phyloP scores from a whole-genome alignment of 164 flowering plant genomes.

The Piper longum region DNA sequence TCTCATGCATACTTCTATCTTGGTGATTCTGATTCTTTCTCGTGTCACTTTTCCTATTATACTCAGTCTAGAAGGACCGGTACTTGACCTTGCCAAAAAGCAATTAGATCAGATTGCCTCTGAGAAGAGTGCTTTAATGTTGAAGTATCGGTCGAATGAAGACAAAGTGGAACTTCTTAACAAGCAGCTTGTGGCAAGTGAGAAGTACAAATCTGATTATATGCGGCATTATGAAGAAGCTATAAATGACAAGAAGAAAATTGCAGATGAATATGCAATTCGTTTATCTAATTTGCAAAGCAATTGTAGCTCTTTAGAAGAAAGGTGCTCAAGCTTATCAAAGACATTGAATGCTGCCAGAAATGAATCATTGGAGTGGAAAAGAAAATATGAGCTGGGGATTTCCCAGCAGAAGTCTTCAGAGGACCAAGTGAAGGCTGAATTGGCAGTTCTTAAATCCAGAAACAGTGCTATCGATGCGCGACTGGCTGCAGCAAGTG shows the following conservation, averaged over 20 bases:
- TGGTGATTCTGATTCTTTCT: neutral
- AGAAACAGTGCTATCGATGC: conserved; percentile 80
- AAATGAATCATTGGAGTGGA: conserved; percentile 75
- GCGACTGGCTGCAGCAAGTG: conserved; percentile 81
- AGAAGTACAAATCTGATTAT: conserved; percentile 68
- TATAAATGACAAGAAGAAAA: conserved; percentile 66
- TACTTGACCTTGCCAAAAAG: conserved; percentile 62
- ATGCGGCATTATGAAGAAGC: conserved; percentile 86
- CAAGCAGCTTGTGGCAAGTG: conserved; percentile 84
- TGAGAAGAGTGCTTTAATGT: conserved; percentile 61
- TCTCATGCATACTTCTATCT: neutral
- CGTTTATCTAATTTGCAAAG: conserved; percentile 65
- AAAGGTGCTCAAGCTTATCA: conserved; percentile 42
- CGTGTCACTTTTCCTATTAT: conserved; percentile 5
- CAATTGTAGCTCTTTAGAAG: conserved; percentile 63
- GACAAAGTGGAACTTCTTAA: conserved; percentile 54
- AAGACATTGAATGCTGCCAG: conserved; percentile 46
- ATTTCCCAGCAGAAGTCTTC: conserved; percentile 46
- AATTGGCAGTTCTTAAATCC: conserved; percentile 59
- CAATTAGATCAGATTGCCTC: conserved; percentile 56
- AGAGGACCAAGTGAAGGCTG: conserved; percentile 59
- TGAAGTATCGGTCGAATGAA: conserved; percentile 76
- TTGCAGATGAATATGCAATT: conserved; percentile 63
- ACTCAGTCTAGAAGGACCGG: conserved; percentile 80
- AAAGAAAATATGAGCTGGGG: conserved; percentile 67